phyloP scores from a whole-genome alignment of 1,139 yeast genomes.

The Nakaseomyces uthaithaninus region DNA sequence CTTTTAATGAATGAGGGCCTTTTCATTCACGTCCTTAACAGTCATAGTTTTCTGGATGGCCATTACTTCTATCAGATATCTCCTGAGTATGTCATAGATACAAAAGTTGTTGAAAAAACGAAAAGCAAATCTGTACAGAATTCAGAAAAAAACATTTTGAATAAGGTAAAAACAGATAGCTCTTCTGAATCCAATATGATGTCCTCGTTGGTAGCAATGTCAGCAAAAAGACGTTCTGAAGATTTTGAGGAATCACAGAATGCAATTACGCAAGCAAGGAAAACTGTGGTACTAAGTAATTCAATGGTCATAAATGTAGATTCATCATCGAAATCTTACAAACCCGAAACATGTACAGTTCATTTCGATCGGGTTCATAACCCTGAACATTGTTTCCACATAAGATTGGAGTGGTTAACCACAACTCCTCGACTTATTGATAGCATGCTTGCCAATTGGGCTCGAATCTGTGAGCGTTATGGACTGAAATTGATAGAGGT shows the following conservation, averaged over 20 bases:
- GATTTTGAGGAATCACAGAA: background rate
- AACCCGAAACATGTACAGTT: constrained; percentile 71
- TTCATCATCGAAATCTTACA: constrained; percentile 58
- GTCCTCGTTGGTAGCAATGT: background rate
- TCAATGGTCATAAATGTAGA: constrained; percentile 70
- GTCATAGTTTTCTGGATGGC: constrained; percentile 85
- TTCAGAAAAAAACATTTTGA: constrained; percentile 6
- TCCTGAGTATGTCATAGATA: constrained; percentile 41
- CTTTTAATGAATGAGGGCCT: constrained; percentile 60
- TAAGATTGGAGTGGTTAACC: constrained; percentile 86
- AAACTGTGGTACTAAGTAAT: constrained; percentile 34
- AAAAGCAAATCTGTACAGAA: constrained; percentile 8
- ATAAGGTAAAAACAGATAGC: constrained; percentile 10
- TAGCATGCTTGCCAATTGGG: constrained; percentile 75
- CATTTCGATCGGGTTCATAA: constrained; percentile 91
- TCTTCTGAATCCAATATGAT: constrained; percentile 9
- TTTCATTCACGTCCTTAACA: constrained; percentile 69
- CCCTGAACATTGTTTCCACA: constrained; percentile 90
- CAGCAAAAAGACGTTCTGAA: background rate
- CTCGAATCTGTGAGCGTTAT: constrained; percentile 74
- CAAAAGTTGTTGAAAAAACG: constrained; percentile 10
- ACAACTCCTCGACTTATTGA: constrained; percentile 86
- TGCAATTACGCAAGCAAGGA: constrained; percentile 7
- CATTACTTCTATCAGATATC: constrained; percentile 78
- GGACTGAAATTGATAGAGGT: constrained; percentile 86